These are phyloP conservation scores for Trifolium dubium DNA, from an alignment of 306 rosid species.

Conservation along the genomic window DNA sequence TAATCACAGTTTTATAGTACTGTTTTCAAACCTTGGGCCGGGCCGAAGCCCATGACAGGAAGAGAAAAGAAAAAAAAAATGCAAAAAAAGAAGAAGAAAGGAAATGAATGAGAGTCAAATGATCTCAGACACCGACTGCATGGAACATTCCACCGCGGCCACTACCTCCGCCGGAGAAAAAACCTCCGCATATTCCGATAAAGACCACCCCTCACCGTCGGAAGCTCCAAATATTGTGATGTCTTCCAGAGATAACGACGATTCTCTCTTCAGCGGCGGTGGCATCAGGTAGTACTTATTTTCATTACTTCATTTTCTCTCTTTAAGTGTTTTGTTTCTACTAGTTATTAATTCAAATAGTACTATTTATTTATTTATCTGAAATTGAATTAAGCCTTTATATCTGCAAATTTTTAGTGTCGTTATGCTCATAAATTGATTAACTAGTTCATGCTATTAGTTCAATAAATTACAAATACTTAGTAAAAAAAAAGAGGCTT, in stretches of 20 bases:
- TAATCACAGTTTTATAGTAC: too few relatives aligned
- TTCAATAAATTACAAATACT: too few relatives aligned
- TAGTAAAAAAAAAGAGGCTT: too few relatives aligned
- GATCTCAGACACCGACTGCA: conserved; percentile 41
- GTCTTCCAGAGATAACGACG: conserved; percentile 62
- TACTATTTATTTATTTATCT: too few relatives aligned
- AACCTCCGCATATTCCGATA: conserved; percentile 5
- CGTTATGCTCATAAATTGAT: not conserved
- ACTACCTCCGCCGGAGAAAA: not conserved
- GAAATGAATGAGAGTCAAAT: conserved; percentile 39
- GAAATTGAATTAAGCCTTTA: too few relatives aligned
- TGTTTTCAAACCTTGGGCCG: too few relatives aligned
- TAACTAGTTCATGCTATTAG: too few relatives aligned
- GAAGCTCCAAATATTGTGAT: conserved; percentile 50
- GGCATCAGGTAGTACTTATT: conserved; percentile 70
- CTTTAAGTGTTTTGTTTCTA: not conserved
- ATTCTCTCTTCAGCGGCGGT: conserved; percentile 77
- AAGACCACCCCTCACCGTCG: conserved; percentile 41
- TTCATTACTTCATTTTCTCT: not conserved
- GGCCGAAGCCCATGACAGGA: not conserved
- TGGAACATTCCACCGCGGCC: conserved; percentile 9
- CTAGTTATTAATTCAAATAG: too few relatives aligned
- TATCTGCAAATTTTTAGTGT: too few relatives aligned
- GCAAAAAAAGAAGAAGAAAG: not conserved
- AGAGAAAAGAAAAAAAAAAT: not conserved